Evolutionary conservation across 1,284 basidiomycete species (phyloP).

Genomic region (Boletus semigastroideus): DNA sequence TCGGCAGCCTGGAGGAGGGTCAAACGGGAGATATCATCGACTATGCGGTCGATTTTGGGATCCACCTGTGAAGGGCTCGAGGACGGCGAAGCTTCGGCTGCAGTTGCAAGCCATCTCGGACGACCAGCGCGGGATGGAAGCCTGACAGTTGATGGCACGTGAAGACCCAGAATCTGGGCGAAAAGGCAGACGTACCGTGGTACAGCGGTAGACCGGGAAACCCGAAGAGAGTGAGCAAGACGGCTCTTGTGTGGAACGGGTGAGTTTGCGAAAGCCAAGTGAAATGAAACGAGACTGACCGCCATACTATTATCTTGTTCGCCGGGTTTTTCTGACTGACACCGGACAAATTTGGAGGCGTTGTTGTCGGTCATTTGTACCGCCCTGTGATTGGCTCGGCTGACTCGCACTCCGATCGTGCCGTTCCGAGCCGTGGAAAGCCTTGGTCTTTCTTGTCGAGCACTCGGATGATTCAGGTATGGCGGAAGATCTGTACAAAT

Average conservation of each 20-base stretch:
- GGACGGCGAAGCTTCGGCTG: conserved; percentile 41
- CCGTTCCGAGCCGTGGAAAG: too few relatives aligned
- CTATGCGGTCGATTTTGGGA: conserved; percentile 80
- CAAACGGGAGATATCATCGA: conserved; percentile 90
- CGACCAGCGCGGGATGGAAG: conserved; percentile 22
- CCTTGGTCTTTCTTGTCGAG: too few relatives aligned
- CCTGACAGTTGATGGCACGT: conserved; percentile 2
- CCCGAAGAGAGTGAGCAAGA: conserved; percentile 17
- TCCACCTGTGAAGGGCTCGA: conserved; percentile 48
- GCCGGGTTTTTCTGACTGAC: conserved; percentile 2
- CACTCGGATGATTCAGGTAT: too few relatives aligned
- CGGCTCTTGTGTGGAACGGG: conserved; percentile 14
- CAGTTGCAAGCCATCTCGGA: conserved; percentile 50
- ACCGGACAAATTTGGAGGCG: conserved; percentile 18
- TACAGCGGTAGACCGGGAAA: conserved; percentile 13
- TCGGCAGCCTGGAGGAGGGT: conserved; percentile 97
- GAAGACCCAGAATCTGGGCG: not conserved
- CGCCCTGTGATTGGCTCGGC: not conserved
- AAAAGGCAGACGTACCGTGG: conserved; percentile 16
- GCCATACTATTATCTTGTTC: conserved; percentile 14
- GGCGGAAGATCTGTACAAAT: too few relatives aligned
- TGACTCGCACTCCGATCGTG: too few relatives aligned
- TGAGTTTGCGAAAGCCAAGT: not conserved
- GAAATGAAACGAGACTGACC: conserved; percentile 16
- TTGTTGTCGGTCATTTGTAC: conserved; percentile 26